Evolutionary conservation across 495 filamentous ascomycete genomes (phyloP).

Genomic region (Viridothelium virens): DNA sequence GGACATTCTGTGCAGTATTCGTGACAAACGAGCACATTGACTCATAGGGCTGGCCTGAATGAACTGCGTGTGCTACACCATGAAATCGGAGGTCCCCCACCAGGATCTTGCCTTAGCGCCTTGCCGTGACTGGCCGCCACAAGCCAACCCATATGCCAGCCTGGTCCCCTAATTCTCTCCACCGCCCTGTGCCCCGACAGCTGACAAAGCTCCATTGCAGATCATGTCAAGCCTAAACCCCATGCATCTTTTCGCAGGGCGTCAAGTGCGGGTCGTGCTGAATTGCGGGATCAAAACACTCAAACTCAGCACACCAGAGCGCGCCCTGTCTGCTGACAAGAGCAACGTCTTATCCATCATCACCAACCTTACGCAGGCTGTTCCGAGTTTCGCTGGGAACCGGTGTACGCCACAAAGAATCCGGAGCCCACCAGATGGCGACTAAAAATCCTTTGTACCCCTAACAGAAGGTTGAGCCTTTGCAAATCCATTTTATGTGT

Average conservation of each 20-base stretch:
- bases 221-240: constrained; percentile 6
- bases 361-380: neutral
- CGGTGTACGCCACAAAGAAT: constrained; percentile 8
- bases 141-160: neutral
- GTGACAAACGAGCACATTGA: neutral
- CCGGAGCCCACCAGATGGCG: neutral
- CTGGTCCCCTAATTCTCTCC: neutral
- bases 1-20: neutral
- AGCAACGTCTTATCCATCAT: neutral
- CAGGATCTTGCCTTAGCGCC: constrained; percentile 5
- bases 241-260: constrained; percentile 4
- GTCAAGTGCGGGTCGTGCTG: neutral
- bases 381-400: constrained; percentile 11
- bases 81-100: neutral
- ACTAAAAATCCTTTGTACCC: constrained; percentile 7
- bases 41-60: neutral
- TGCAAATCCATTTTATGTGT: constrained; percentile 13
- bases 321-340: neutral
- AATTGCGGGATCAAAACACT: neutral
- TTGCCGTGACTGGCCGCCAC: neutral
- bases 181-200: neutral
- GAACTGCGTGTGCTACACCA: neutral
- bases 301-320: neutral
- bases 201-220: neutral
- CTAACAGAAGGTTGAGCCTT: constrained; percentile 26